Evolutionary conservation across 148 eudicot species (phyloP), one percentile per base, ranked within the genome.

Genomic region (Fagopyrum homotropicum): DNA sequence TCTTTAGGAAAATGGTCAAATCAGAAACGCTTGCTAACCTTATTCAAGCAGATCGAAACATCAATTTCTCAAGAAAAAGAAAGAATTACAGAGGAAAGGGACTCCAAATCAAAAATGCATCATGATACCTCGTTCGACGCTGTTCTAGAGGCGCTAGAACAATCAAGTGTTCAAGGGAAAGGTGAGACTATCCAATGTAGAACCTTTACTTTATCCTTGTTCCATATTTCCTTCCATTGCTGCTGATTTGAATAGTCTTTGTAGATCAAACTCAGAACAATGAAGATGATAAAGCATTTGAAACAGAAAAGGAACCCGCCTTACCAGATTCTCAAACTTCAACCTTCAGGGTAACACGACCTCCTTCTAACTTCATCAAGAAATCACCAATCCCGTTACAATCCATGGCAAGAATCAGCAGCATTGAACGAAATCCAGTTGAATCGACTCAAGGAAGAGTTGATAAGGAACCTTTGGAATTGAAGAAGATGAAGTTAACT

Each of bases 341-440:
- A 4, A 77, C 63, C 7, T 30, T 40, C 7, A 81, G 73, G 77
- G 40, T 69, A 68, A 79, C 55, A 51, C 84, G 95, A 26, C 86
- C 78, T 19, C 86, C 88, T 48, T 88, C 89, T 26, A 85, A 56
- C 40, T 90, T 88, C 71, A 81, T 77, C 56, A 86, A 83, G 83
- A 90, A 80, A 66, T 90, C 92, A 12, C 90, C 92, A n/a, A 85
- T 90, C 47, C 80, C 79, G 63, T 74, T 70, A 75, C 40, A 81
- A 12, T 64, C 73, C 5, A 84, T 69, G 75, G 73, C 79, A 26
- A 73, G 59, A 73, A 78, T 73, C 17, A 43, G 22, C 15, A 75
- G 22, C 68, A 40, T 51, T 55, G 83, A 76, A 70, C 59, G 59
- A 56, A 77, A 19, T 45, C 47, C 40, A 26, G 76, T 7, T 61